phyloP scores from a whole-genome alignment of 441 rosid genomes.

The Arabidopsis hybrid region DNA sequence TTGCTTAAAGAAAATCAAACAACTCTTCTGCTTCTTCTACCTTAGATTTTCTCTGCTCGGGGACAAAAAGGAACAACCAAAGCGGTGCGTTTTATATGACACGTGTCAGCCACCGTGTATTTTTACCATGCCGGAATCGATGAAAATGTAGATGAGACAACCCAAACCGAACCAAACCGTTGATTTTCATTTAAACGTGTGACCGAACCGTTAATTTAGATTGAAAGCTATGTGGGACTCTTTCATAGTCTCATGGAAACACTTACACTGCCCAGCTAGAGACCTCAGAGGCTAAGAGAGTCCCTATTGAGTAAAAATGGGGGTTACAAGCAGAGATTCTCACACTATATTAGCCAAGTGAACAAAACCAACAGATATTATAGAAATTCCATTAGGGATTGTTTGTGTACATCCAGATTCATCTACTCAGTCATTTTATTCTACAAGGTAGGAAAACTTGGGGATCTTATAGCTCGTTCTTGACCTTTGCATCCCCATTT shows the following conservation, averaged over 20 bases:
- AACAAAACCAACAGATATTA: background rate
- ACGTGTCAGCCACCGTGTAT: background rate
- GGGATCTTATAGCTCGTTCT: conserved; percentile 57
- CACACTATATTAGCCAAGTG: background rate
- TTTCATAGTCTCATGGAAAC: background rate
- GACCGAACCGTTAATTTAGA: no score
- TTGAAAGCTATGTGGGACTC: background rate
- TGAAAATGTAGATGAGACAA: background rate
- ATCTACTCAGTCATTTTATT: conserved; percentile 24
- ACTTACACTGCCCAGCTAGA: background rate
- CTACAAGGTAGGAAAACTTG: background rate
- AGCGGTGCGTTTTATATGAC: conserved; percentile 15
- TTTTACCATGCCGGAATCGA: background rate
- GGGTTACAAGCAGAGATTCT: conserved; percentile 18
- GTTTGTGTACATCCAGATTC: conserved; percentile 24
- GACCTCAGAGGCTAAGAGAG: conserved; percentile 5
- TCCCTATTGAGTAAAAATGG: conserved; percentile 4
- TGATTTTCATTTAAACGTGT: no score
- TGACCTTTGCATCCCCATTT: conserved; percentile 86
- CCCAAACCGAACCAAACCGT: background rate
- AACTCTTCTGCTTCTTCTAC: conserved; percentile 1
- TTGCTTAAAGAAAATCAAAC: conserved; percentile 13
- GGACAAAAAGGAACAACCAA: conserved; percentile 3
- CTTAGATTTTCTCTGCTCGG: background rate
- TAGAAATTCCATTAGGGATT: background rate